Evolutionary conservation across 2,329 filamentous ascomycete species (phyloP), one percentile per base, ranked within the genome.

Genomic region (Ophiostoma quercus): DNA sequence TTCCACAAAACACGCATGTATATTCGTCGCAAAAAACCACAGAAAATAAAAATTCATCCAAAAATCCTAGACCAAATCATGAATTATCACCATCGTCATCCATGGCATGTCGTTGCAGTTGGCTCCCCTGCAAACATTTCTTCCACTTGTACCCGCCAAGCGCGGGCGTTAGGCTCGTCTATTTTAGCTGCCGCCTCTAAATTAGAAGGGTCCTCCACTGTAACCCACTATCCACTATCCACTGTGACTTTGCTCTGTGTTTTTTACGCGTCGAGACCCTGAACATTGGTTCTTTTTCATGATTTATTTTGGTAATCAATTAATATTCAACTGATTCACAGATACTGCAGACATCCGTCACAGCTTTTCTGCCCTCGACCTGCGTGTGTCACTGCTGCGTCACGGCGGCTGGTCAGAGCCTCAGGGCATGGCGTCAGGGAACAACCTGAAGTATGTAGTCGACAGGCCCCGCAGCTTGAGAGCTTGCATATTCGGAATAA

Each of bases 131-230:
- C n/a, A 29, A 25, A 25, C 4, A 47, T 47, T 47, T 47, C 43
- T 57, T 57, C 51, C 51, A 57, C 51, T 57, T 57, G 51, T 57
- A 4, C 51, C 25, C 51, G 16, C 51, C 51, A 25, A 25, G 51
- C 51, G 22, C 51, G 51, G 51, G 22, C 51, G 22, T 25, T 25
- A 57, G 22, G 11, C 51, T 57, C n/a, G n/a, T 25, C 51, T 57
- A 57, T 25, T 57, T 57, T 57, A 57, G 51, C n/a, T 57, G 51
- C 51, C 51, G 51, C 3, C 51, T 47, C 43, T 47, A 47, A 14
- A 41, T 12, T 41, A 47, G 19, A n/a, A 5, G 16, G 16, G 1
- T 19, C 43, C 16, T n/a, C n/a, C 47, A n/a, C 51, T 57, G 51
- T 22, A 57, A 57, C 12, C 51, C 51, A 57, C 51, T 29, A 29